Conservation (phyloP, 2,329 filamentous ascomycete genomes). For the Xylaria sp. region DNA sequence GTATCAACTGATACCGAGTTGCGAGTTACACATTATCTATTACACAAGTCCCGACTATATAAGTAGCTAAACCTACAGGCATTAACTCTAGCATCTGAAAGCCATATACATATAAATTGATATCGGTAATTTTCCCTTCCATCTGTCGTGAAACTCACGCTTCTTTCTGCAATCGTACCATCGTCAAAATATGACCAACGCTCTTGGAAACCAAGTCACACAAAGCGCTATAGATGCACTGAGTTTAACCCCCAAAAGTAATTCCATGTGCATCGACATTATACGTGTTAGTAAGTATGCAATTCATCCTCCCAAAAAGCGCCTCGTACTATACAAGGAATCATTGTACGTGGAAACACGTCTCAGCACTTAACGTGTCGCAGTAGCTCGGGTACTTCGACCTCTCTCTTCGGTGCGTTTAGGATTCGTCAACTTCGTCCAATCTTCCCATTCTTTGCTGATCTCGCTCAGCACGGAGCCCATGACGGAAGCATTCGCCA, state of each 20-base stretch:
- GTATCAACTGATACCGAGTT: background rate
- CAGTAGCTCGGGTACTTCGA: slow-evolving; percentile 40
- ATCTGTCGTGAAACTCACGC: slow-evolving; percentile 3
- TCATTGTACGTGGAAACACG: background rate
- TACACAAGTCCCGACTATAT: slow-evolving; percentile 3
- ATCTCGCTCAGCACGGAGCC: slow-evolving; percentile 94
- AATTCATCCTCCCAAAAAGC: background rate
- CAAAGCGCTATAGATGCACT: slow-evolving; percentile 9
- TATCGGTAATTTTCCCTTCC: slow-evolving; percentile 1
- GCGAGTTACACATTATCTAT: slow-evolving; percentile 28
- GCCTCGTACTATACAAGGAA: background rate
- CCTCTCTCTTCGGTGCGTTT: slow-evolving; percentile 47
- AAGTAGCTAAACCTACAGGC: background rate
- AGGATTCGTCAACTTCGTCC: slow-evolving; percentile 71
- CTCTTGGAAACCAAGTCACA: background rate
- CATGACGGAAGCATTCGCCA: slow-evolving; percentile 96
- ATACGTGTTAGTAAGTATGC: slow-evolving; percentile 13
- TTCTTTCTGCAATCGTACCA: slow-evolving; percentile 21
- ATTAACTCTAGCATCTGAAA: slow-evolving; percentile 13
- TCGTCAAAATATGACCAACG: background rate
- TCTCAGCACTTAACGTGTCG: slow-evolving; percentile 37
- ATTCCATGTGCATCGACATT: background rate
- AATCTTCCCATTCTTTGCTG: slow-evolving; percentile 91
- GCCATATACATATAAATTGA: background rate
- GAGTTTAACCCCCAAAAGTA: background rate